Percentiles rank a stretch among this genome's conserved stretches.
Conservation (phyloP, 2,329 filamentous ascomycete species). For the Acarospora socialis region DNA sequence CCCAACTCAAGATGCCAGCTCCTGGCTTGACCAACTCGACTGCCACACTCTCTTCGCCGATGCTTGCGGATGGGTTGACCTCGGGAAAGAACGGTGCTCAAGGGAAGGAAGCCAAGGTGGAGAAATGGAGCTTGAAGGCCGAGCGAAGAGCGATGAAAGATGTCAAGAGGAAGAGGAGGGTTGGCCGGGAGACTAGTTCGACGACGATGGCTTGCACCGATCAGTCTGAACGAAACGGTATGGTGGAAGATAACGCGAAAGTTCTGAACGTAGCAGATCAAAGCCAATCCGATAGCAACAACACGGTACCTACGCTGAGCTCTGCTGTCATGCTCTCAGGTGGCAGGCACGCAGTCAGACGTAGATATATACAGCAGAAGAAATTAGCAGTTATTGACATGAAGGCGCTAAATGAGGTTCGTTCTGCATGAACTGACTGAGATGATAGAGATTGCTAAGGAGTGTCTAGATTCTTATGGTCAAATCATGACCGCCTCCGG, state of each 20-base stretch:
- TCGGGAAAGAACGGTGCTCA: constrained; percentile 13
- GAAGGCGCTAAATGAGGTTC: constrained; percentile 72
- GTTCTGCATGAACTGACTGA: constrained; percentile 16
- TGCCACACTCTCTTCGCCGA: constrained; percentile 25
- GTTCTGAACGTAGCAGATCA: constrained; percentile 9
- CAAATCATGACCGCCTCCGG: constrained; percentile 14
- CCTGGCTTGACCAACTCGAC: no score
- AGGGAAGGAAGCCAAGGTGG: constrained; percentile 9
- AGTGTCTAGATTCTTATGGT: constrained; percentile 27
- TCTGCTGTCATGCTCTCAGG: no score
- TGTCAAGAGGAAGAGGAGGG: constrained; percentile 20
- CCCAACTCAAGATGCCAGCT: no score
- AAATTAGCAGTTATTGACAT: constrained; percentile 67
- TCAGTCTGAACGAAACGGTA: constrained; percentile 6
- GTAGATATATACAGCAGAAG: constrained; percentile 80
- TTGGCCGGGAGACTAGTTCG: constrained; percentile 15
- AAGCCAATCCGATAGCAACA: constrained; percentile 13
- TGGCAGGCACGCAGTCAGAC: constrained; percentile 54
- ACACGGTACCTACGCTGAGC: no score
- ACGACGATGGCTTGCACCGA: constrained; percentile 15
- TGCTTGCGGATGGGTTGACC: constrained; percentile 21
- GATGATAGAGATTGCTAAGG: no score
- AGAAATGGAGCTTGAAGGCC: constrained; percentile 18
- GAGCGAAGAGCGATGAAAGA: constrained; percentile 18
- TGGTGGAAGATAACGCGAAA: neutral